Conservation (phyloP, 345 rosid genomes). For the Gossypium herbaceum region DNA sequence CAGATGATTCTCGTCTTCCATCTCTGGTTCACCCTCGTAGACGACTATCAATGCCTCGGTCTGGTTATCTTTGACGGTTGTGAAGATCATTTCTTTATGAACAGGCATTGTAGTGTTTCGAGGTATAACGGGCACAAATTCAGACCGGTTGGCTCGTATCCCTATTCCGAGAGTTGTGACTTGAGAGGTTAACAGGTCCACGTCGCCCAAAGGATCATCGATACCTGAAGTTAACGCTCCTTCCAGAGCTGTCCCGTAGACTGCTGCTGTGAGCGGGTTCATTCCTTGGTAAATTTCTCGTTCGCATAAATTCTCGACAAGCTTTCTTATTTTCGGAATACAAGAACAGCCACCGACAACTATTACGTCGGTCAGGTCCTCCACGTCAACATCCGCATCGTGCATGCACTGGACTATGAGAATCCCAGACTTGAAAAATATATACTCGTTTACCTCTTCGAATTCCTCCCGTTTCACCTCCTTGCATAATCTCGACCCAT, state of each 20-base stretch:
- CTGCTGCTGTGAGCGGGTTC: conserved; percentile 71
- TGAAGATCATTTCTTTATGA: conserved; percentile 55
- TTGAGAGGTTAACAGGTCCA: conserved; percentile 79
- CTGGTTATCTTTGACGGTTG: conserved; percentile 63
- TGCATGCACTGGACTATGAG: conserved; percentile 58
- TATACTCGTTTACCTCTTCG: conserved; percentile 54
- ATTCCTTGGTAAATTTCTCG: conserved; percentile 48
- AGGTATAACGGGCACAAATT: conserved; percentile 58
- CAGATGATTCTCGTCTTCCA: conserved; percentile 64
- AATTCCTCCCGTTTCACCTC: conserved; percentile 51
- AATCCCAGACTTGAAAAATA: conserved; percentile 56
- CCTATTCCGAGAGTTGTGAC: conserved; percentile 67
- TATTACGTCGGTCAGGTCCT: conserved; percentile 59
- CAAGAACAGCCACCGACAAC: conserved; percentile 83
- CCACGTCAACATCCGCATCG: conserved; percentile 52
- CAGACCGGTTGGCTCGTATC: conserved; percentile 48
- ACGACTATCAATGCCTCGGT: conserved; percentile 62
- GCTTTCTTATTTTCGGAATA: conserved; percentile 50
- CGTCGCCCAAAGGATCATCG: conserved; percentile 68
- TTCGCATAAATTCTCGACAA: conserved; percentile 44
- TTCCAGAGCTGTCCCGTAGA: conserved; percentile 79
- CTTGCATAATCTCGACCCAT: conserved; percentile 47
- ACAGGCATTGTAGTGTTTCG: conserved; percentile 71
- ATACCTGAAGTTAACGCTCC: conserved; percentile 91
- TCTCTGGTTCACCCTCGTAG: conserved; percentile 78